Conservation (phyloP, 306 rosid species). For the Gynostemma pentaphyllum region DNA sequence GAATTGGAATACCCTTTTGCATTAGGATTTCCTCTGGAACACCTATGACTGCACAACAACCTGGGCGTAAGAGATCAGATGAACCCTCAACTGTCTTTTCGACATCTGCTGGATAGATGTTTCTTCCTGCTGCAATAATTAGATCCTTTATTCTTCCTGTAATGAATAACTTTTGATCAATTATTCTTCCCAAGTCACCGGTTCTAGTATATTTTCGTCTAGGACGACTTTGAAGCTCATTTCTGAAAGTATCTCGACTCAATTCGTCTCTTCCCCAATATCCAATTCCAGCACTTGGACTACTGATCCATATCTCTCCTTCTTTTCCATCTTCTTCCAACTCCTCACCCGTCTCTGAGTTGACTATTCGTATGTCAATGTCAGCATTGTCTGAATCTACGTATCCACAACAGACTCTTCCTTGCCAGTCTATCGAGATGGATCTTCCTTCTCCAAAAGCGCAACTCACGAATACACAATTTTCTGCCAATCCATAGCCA, state of each 20-base stretch:
- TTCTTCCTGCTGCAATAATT: slow-evolving; percentile 91
- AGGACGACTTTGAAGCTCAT: slow-evolving; percentile 44
- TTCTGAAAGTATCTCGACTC: slow-evolving; percentile 53
- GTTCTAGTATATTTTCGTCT: slow-evolving; percentile 61
- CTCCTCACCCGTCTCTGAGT: slow-evolving; percentile 55
- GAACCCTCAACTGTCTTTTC: slow-evolving; percentile 86
- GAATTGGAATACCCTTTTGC: slow-evolving; percentile 54
- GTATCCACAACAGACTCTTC: slow-evolving; percentile 91
- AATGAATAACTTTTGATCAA: slow-evolving; percentile 60
- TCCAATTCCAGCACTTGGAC: slow-evolving; percentile 83
- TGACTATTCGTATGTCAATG: slow-evolving; percentile 59
- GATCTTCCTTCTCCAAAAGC: slow-evolving; percentile 78
- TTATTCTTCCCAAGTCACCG: slow-evolving; percentile 77
- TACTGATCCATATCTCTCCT: slow-evolving; percentile 88
- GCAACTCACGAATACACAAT: slow-evolving; percentile 85
- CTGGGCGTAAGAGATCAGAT: slow-evolving; percentile 66
- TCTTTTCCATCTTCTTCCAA: slow-evolving; percentile 53
- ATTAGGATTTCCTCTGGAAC: slow-evolving; percentile 64
- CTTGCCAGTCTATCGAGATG: slow-evolving; percentile 65
- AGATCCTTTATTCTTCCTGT: slow-evolving; percentile 95
- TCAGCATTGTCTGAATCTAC: slow-evolving; percentile 35
- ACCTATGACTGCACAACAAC: slow-evolving; percentile 82
- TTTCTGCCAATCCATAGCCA: slow-evolving; percentile 91
- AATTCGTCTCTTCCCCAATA: slow-evolving; percentile 79
- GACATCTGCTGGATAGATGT: slow-evolving; percentile 81